Percentiles rank a stretch among this genome's conserved stretches.
Conservation (phyloP, 768 basidiomycete species). For the Trametes maxima region DNA sequence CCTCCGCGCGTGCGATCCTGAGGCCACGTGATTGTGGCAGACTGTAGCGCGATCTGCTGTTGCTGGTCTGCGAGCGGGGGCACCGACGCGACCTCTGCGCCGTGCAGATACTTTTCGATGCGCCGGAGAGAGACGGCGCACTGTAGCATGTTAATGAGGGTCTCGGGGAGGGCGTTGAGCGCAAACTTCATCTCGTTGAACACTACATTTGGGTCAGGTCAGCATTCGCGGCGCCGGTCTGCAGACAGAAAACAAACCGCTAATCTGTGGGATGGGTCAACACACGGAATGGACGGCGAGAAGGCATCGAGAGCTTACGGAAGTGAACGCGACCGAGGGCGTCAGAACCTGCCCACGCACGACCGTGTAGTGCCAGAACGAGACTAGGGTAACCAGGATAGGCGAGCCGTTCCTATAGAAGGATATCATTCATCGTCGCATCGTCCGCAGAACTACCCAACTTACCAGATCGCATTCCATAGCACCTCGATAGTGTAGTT, state of each 20-base stretch:
- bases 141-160: conserved; percentile 88
- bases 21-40: conserved; percentile 91
- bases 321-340: conserved; percentile 82
- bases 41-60: conserved; percentile 72
- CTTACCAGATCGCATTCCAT: conserved; percentile 58
- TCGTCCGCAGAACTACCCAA: neutral
- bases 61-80: conserved; percentile 57
- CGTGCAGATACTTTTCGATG: conserved; percentile 86
- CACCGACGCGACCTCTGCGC: conserved; percentile 69
- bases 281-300: neutral
- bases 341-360: conserved; percentile 68
- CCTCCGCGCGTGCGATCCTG: conserved; percentile 62
- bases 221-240: neutral
- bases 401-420: conserved; percentile 45
- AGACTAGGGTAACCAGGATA: conserved; percentile 51
- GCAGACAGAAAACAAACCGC: conserved; percentile 36
- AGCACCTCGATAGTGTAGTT: conserved; percentile 83
- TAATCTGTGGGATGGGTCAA: conserved; percentile 35
- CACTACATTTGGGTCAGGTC: conserved; percentile 45
- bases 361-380: conserved; percentile 69
- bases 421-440: neutral
- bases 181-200: conserved; percentile 90
- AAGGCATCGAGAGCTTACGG: conserved; percentile 32
- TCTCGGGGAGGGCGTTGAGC: conserved; percentile 86
- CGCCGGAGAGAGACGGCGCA: conserved; percentile 84